Percentiles rank a stretch among this genome's conserved stretches.
Conservation (phyloP, 2,329 filamentous ascomycete species). For the Rhexocercosporidium sp. region DNA sequence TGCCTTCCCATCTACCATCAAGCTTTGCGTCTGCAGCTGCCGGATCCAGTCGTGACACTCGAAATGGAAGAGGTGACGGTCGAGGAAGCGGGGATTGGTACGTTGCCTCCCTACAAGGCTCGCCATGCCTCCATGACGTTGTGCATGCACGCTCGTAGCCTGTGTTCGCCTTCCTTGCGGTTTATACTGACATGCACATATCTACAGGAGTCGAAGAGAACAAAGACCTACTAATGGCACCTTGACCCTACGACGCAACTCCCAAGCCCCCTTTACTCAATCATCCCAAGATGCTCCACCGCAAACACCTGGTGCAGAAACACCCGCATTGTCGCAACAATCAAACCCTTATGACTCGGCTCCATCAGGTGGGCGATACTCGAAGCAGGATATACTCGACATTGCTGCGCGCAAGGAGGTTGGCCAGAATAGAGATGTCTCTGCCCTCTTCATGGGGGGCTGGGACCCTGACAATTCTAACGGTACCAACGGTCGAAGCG, state of each 20-base stretch:
- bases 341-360: conserved; percentile 45
- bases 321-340: conserved; percentile 31
- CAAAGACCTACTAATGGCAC: conserved; percentile 66
- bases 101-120: conserved; percentile 45
- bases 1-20: conserved; percentile 79
- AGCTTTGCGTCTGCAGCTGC: conserved; percentile 86
- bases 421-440: conserved; percentile 61
- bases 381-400: conserved; percentile 67
- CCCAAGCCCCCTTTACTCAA: conserved; percentile 59
- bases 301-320: conserved; percentile 32
- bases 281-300: conserved; percentile 35
- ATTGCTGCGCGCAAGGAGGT: conserved; percentile 64
- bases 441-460: conserved; percentile 71
- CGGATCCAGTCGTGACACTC: conserved; percentile 64
- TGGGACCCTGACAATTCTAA: conserved; percentile 82
- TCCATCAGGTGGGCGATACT: conserved; percentile 42
- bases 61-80: conserved; percentile 62
- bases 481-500: conserved; percentile 59
- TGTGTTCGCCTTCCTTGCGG: background rate
- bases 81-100: conserved; percentile 76
- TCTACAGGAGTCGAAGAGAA: conserved; percentile 60
- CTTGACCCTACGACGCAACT: conserved; percentile 67
- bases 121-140: background rate
- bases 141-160: background rate
- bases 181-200: background rate